Base-by-base conservation (phyloP, 139 green algal genomes). In the Micractinium sp. region DNA sequence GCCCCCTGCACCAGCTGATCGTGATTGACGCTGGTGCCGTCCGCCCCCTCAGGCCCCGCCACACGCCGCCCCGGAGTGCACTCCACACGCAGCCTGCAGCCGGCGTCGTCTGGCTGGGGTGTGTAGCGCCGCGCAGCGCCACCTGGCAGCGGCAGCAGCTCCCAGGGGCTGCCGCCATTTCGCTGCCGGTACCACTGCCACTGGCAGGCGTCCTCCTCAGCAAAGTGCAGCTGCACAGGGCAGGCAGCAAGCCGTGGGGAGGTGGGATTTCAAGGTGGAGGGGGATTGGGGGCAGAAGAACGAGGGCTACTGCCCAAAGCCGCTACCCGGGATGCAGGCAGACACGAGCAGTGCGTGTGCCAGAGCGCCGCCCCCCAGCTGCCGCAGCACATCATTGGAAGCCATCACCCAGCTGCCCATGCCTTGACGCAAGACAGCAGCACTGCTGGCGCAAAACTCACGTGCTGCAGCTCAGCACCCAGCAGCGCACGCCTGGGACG, bases 41-140 rank as follows among this genome's bases (percentile, higher is more conserved):
- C 23, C 33, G 36, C 60, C 23, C 2, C n/a, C 20, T 63, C 47
- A 9, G 47, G 47, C 47, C 47, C 47, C 47, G 88, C 47, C 15
- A 15, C 53, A n/a, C 53, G 7, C 18, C 76, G 33, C 16, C 71
- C 92, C 4, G 96, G 96, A 0, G 89, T 95, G 88, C 95, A 97
- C 69, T 92, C 86, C 27, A 96, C 93, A 0, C 94, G 89, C 85
- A 98, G 91, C 29, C 90, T 35, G 86, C 86, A 93, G 20, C 94
- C 95, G 27, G 93, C 81, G 79, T 98, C 96, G 0, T 87, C 88
- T 0, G 85, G 39, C 1, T 61, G 86, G 2, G 96, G 96, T 0
- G 88, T 93, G 90, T 97, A 98, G 71, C 85, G 39, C 60, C 87
- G 89, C 23, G 27, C 69, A 25, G 33, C 80, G 76, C 92, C 95